phyloP scores from a whole-genome alignment of 345 rosid species.

The Jatropha curcas region DNA sequence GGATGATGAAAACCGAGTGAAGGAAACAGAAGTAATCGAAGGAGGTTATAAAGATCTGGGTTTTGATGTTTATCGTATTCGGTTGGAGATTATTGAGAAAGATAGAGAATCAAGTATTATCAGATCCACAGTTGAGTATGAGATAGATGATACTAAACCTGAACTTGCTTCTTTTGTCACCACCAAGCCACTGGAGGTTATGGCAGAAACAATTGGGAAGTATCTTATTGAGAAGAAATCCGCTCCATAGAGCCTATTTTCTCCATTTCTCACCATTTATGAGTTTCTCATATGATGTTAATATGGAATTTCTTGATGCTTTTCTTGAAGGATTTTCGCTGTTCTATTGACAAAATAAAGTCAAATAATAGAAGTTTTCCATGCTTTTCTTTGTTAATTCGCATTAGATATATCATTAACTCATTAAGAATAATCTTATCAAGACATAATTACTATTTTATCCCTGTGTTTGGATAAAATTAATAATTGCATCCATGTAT shows the following conservation, averaged over 20 bases:
- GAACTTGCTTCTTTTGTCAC: constrained; percentile 23
- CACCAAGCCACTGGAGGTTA: constrained; percentile 13
- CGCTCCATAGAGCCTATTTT: background rate
- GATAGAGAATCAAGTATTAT: constrained; percentile 30
- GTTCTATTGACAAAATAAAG: no score
- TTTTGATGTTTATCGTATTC: constrained; percentile 9
- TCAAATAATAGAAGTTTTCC: no score
- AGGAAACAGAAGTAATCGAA: constrained; percentile 38
- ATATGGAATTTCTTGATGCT: no score
- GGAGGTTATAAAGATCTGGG: constrained; percentile 38
- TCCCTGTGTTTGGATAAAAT: no score
- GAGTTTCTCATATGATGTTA: no score
- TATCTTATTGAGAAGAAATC: constrained; percentile 19
- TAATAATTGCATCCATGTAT: no score
- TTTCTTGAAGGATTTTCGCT: no score
- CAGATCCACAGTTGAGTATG: constrained; percentile 30
- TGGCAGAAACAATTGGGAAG: constrained; percentile 31
- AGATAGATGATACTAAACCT: constrained; percentile 32
- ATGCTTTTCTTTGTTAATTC: no score
- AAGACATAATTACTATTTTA: no score
- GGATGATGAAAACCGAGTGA: constrained; percentile 40
- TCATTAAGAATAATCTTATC: no score
- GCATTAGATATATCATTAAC: no score
- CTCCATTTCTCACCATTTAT: background rate
- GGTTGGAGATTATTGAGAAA: constrained; percentile 41